Evolutionary conservation across 177 flowering plant species (phyloP).

Genomic region (Tripterygium wilfordii): DNA sequence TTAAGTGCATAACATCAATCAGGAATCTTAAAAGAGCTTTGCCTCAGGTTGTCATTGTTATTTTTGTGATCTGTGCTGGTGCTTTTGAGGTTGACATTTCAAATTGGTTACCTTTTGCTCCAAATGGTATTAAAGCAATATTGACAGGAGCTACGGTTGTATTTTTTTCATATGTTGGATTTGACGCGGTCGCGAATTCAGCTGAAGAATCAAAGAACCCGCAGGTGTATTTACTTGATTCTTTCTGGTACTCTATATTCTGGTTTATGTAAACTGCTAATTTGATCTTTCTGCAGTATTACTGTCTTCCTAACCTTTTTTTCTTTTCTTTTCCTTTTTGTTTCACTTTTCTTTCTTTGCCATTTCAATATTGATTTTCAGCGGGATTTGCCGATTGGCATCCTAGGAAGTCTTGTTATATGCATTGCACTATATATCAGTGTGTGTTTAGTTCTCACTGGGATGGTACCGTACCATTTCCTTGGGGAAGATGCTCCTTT

Average conservation of each 20-base stretch:
- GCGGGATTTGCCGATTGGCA: constrained; percentile 94
- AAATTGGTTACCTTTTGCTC: constrained; percentile 97
- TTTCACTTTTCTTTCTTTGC: no score
- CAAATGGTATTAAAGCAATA: constrained; percentile 71
- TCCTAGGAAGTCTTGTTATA: constrained; percentile 73
- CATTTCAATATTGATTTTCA: constrained; percentile 27
- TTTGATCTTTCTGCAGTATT: no score
- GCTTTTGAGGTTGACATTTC: constrained; percentile 85
- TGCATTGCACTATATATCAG: constrained; percentile 72
- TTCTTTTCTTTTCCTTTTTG: not conserved
- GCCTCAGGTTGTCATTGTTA: constrained; percentile 78
- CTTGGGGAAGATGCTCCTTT: constrained; percentile 94
- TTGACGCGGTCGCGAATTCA: constrained; percentile 98
- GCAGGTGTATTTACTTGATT: no score
- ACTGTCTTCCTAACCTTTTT: not conserved
- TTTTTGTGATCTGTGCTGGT: constrained; percentile 68
- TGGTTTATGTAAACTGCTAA: no score
- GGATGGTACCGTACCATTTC: constrained; percentile 84
- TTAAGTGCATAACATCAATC: no score
- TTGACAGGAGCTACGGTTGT: constrained; percentile 95
- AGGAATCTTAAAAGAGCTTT: no score
- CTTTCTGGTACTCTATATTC: no score
- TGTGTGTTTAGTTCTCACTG: constrained; percentile 93
- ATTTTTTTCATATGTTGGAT: constrained; percentile 96
- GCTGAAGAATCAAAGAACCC: constrained; percentile 97